phyloP scores from a whole-genome alignment of 495 filamentous ascomycete genomes.

The Xylaria flabelliformis region DNA sequence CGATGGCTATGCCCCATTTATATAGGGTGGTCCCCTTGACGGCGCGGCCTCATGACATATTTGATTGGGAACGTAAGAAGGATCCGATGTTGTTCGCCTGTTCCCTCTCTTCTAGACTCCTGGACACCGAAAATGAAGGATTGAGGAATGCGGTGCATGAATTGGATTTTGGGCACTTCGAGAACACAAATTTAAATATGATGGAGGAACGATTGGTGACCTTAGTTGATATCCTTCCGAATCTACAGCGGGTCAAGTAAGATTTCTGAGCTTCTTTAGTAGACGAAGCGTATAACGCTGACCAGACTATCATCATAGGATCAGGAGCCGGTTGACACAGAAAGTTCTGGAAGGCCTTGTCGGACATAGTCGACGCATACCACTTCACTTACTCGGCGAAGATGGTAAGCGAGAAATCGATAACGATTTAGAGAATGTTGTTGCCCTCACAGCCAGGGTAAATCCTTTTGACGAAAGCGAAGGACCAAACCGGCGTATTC shows the following conservation, averaged over 20 bases:
- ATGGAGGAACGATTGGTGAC: conserved; percentile 13
- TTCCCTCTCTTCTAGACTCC: neutral
- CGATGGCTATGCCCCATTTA: conserved; percentile 20
- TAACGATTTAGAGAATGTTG: neutral
- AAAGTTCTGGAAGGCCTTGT: neutral
- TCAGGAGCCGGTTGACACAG: neutral
- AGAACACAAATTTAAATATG: neutral
- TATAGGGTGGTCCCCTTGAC: conserved; percentile 7
- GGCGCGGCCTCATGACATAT: too few relatives aligned
- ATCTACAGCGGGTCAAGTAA: conserved; percentile 22
- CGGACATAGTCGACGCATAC: neutral
- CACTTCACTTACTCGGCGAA: conserved; percentile 8
- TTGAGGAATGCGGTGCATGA: conserved; percentile 17
- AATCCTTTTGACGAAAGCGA: neutral
- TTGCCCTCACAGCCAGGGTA: neutral
- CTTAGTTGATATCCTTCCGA: conserved; percentile 10
- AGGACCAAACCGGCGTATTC: neutral
- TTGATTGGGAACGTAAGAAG: neutral
- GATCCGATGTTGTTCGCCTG: neutral
- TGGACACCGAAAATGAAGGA: neutral
- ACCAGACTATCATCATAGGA: neutral
- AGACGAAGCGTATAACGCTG: neutral
- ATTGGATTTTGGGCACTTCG: conserved; percentile 15
- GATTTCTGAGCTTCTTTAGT: neutral
- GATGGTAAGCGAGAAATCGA: neutral